Evolutionary conservation across 2,329 filamentous ascomycete genomes (phyloP).

Genomic region (Hyphodiscus sp.): DNA sequence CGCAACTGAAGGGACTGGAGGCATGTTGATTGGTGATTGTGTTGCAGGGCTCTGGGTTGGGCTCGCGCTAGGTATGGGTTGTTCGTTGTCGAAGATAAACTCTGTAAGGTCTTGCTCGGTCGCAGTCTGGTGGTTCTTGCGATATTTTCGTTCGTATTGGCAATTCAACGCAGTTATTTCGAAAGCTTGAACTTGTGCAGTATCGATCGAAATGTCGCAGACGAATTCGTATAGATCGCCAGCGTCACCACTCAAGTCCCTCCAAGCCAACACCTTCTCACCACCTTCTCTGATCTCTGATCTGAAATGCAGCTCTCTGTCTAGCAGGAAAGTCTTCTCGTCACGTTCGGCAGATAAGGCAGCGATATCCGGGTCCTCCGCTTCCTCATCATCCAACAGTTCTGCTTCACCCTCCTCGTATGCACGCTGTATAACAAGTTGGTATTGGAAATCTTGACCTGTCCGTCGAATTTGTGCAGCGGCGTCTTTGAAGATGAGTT

Average conservation of each 20-base stretch:
- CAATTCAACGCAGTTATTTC: constrained; percentile 81
- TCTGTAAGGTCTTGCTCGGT: constrained; percentile 74
- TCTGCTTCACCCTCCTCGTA: constrained; percentile 98
- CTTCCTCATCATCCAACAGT: constrained; percentile 80
- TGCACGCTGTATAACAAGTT: constrained; percentile 90
- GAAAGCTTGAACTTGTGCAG: constrained; percentile 71
- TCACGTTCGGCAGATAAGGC: constrained; percentile 76
- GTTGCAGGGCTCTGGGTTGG: constrained; percentile 49
- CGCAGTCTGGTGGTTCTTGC: constrained; percentile 70
- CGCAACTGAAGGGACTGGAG: constrained; percentile 15
- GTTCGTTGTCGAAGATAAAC: constrained; percentile 68
- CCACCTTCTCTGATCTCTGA: constrained; percentile 74
- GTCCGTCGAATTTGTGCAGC: constrained; percentile 87
- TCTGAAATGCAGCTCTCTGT: constrained; percentile 82
- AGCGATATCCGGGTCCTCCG: constrained; percentile 71
- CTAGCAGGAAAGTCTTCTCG: constrained; percentile 96
- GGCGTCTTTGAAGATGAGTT: constrained; percentile 98
- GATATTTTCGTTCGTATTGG: constrained; percentile 95
- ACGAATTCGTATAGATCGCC: constrained; percentile 98
- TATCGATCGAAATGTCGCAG: constrained; percentile 68
- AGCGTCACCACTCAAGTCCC: constrained; percentile 85
- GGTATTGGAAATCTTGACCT: constrained; percentile 93
- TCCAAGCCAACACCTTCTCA: constrained; percentile 88
- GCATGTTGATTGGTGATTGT: constrained; percentile 25
- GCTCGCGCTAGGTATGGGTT: constrained; percentile 56